Percentiles rank a stretch among this genome's conserved stretches.
phyloP scores from a whole-genome alignment of 495 filamentous ascomycete genomes.

The Penicillium paradoxum region DNA sequence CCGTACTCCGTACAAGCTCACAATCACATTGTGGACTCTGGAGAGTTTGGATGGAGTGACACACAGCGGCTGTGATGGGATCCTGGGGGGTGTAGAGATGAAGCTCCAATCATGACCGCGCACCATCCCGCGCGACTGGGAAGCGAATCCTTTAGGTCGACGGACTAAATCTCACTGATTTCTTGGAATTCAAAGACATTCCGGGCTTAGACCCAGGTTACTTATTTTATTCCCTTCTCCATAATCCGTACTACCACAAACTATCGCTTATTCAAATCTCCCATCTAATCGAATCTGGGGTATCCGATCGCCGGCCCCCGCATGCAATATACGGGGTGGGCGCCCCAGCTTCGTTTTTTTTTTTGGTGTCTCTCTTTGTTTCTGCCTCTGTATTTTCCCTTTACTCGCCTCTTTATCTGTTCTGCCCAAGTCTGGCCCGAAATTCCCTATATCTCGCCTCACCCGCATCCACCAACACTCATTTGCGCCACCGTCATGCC shows the following conservation, averaged over 20 bases:
- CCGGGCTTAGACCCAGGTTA: background rate
- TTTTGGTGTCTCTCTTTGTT: background rate
- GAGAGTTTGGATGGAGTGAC: background rate
- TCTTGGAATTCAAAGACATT: background rate
- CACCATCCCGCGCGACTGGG: background rate
- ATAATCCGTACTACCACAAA: background rate
- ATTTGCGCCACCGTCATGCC: background rate
- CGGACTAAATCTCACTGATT: too few relatives aligned
- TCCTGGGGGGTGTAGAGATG: background rate
- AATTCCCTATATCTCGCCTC: background rate
- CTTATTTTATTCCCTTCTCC: background rate
- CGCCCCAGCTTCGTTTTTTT: constrained; percentile 2
- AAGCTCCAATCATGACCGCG: constrained; percentile 1
- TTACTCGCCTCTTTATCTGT: background rate
- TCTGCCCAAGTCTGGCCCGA: background rate
- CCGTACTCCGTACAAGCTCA: background rate
- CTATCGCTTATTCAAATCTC: background rate
- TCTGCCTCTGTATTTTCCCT: background rate
- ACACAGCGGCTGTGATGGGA: background rate
- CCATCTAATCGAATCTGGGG: background rate
- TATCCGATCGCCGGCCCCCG: constrained; percentile 2
- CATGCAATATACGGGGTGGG: constrained; percentile 7
- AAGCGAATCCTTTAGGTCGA: background rate
- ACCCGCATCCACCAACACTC: background rate
- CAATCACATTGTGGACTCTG: background rate